phyloP scores from a whole-genome alignment of 495 filamentous ascomycete genomes.

The Penicillium maclennaniae region DNA sequence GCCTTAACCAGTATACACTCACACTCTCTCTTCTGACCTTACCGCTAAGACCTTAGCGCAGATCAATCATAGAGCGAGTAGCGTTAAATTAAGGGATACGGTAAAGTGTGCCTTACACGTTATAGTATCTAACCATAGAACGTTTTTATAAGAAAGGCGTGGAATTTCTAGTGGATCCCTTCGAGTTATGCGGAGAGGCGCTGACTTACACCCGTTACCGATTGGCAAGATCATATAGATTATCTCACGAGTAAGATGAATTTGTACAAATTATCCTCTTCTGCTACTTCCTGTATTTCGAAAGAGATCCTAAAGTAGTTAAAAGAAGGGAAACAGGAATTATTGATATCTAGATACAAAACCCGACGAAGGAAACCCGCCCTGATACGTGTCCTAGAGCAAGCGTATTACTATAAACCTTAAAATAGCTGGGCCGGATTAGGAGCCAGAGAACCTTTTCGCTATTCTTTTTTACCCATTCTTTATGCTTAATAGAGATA shows the following conservation, averaged over 20 bases:
- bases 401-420: not conserved
- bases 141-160: too few relatives aligned
- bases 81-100: not conserved
- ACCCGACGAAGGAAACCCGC: not conserved
- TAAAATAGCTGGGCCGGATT: not conserved
- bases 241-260: not conserved
- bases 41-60: constrained; percentile 1
- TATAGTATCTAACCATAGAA: not conserved
- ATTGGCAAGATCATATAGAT: too few relatives aligned
- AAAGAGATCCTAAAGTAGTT: too few relatives aligned
- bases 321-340: too few relatives aligned
- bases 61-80: not conserved
- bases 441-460: constrained; percentile 1
- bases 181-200: not conserved
- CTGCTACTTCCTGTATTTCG: too few relatives aligned
- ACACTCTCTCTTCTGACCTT: not conserved
- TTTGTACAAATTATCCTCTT: not conserved
- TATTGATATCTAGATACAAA: not conserved
- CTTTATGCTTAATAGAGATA: not conserved
- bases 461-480: not conserved
- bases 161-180: not conserved
- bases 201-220: too few relatives aligned
- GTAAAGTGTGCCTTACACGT: not conserved
- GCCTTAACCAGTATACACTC: constrained; percentile 1
- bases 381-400: not conserved